Base-by-base conservation (phyloP, 2,329 filamentous ascomycete species). In the Fusarium newnesense region DNA sequence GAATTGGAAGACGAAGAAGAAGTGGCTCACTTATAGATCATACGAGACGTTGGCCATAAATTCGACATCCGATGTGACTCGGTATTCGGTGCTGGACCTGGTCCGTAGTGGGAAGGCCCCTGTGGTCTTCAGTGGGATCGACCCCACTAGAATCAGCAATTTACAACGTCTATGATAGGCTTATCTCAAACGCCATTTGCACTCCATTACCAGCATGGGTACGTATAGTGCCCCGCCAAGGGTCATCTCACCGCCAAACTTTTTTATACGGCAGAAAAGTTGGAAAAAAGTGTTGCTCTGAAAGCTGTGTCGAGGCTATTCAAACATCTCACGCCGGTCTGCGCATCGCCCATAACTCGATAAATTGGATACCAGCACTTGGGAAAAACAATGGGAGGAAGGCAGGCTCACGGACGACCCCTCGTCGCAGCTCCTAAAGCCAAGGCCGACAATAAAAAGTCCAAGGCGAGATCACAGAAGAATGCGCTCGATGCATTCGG, bases 401-500 rank as follows among this genome's bases (percentile, higher is more conserved):
- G 88, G 72, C 88, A 90, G 82, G 83, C 88, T 49, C 88, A 90
- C 78, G 89, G 89, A 39, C 81, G 88, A 74, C 81, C 88, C 26
- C 80, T 90, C 28, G 79, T 87, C 72, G 79, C 84, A 16, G 78
- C 77, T 43, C 77, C 81, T 49, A 80, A 83, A 52, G 74, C 79
- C 70, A 64, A 76, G 30, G 62, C 67, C 32, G 60, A 60, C 26
- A 72, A 73, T 69, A 84, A 85, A 64, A 84, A 85, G 65, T 87
- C 86, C 42, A 88, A 87, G 71, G 80, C 85, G n/a, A 83, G 81
- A 63, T 81, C 86, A 56, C 83, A 84, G 70, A 85, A 85, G 74
- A 87, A 85, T 69, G 87, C 86, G 5, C 83, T 90, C 63, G 85
- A 90, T 69, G 88, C 89, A 50, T 90, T 90, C 71, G 86, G 88